Evolutionary conservation across 768 basidiomycete species (phyloP), one percentile per base, ranked within the genome.

Genomic region (Tricholoma sp.): DNA sequence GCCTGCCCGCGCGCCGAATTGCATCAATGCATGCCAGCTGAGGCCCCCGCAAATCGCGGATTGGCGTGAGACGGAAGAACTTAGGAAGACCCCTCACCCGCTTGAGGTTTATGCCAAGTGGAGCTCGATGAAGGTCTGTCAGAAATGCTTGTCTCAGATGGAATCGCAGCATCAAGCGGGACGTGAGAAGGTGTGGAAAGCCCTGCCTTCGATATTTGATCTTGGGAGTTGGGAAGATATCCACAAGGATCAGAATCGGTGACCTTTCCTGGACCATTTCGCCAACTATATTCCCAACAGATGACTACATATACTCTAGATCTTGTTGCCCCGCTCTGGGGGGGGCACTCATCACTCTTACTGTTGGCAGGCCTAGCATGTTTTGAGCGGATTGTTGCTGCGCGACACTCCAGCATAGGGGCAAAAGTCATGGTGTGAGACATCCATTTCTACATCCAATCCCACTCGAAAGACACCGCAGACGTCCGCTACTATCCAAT

Each of bases 171-270:
- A 76, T 59, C 61, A 63, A 41, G 62, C 60, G 12, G 76, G 74
- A 0, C 61, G 76, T 47, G 69, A 72, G 62, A 71, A 67, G 59
- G 67, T 74, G 2, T 77, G 76, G 76, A 66, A 74, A 43, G 52
- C 54, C 27, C 63, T 77, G 19, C 76, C 76, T 0, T 58, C 57
- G 4, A 62, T 74, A 14, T 77, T 76, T 57, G 64, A 71, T 24
- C 65, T 76, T 14, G 71, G 70, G 45, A 74, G 66, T 6, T 77
- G 76, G 76, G 70, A 74, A 9, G 70, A 71, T 35, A 70, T 77
- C 9, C 63, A 58, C 50, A 66, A 64, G 47, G 71, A 75, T 34
- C 73, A 76, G 54, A 68, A 61, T 50, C 68, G 69, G 54, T 74
- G 54, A 67, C 8, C 14, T 6, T 12, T 34, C 27, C 54, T 56